Evolutionary conservation across 345 rosid genomes (phyloP).

Genomic region (Lepidium didymum): DNA sequence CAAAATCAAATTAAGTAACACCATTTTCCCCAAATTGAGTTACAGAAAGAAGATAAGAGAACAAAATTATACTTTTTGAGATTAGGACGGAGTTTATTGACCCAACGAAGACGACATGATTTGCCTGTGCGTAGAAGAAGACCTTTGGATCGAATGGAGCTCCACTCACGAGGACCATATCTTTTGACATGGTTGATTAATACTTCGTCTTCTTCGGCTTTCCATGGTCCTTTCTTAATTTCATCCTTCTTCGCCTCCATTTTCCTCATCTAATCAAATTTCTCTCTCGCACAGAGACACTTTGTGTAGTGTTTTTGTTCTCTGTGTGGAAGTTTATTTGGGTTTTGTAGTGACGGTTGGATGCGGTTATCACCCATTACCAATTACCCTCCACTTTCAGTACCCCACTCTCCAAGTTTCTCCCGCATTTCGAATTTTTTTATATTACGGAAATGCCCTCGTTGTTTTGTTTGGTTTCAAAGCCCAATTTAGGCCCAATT

Average conservation of each 20-base stretch:
- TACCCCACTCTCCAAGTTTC: constrained; percentile 37
- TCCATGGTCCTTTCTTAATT: constrained; percentile 90
- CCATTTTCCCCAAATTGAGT: not conserved
- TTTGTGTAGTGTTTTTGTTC: no score
- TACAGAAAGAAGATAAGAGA: not conserved
- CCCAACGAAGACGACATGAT: constrained; percentile 98
- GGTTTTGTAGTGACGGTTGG: constrained; percentile 34
- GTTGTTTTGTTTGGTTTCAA: not conserved
- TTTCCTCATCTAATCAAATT: constrained; percentile 5
- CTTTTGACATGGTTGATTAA: constrained; percentile 59
- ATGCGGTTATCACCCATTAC: constrained; percentile 37
- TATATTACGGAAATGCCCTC: not conserved
- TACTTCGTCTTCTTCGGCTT: constrained; percentile 82
- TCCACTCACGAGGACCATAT: constrained; percentile 93
- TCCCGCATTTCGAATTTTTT: constrained; percentile 18
- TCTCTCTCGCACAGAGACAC: not conserved
- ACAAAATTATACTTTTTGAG: constrained; percentile 50
- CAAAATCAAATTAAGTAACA: not conserved
- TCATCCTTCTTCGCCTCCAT: constrained; percentile 45
- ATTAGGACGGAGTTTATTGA: constrained; percentile 89
- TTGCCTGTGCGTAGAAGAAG: constrained; percentile 79
- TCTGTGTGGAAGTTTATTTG: not conserved
- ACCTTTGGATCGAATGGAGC: constrained; percentile 99
- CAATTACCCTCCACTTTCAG: constrained; percentile 26
- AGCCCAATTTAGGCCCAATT: constrained; percentile 9